These are phyloP conservation scores for Yamadazyma dushanensis DNA, from an alignment of 1,139 yeast genomes.

Conservation along the genomic window DNA sequence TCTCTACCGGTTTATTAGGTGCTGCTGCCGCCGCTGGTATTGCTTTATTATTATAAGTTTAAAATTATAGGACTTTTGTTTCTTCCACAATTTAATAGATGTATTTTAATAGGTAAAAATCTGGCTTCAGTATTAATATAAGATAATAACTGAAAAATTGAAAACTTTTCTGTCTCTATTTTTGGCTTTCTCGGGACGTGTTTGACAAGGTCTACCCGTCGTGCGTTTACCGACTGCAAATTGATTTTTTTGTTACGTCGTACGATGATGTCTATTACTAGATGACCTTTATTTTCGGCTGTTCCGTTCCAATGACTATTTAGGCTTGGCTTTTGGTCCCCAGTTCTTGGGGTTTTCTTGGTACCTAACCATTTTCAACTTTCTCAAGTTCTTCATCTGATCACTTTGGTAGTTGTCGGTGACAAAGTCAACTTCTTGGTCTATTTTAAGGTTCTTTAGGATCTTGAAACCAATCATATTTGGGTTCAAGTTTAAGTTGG, in stretches of 20 bases:
- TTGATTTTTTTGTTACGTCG: neutral
- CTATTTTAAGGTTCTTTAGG: constrained; percentile 38
- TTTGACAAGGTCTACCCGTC: neutral
- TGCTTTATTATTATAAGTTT: constrained; percentile 42
- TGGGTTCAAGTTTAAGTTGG: constrained; percentile 37
- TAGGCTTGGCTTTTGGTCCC: constrained; percentile 91
- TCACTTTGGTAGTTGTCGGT: constrained; percentile 55
- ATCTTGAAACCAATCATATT: constrained; percentile 64
- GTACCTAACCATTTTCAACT: constrained; percentile 76
- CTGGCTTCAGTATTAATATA: constrained; percentile 5
- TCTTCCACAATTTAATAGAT: constrained; percentile 11
- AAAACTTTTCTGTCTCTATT: neutral
- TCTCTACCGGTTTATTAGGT: constrained; percentile 36
- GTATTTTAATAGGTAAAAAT: constrained; percentile 9
- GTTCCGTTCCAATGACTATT: neutral
- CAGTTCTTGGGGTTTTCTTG: constrained; percentile 94
- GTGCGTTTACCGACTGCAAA: neutral
- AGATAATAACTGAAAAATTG: constrained; percentile 3
- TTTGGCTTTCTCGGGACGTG: neutral
- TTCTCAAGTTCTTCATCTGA: constrained; percentile 59
- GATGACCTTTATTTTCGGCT: neutral
- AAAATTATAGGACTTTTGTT: constrained; percentile 10
- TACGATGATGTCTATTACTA: neutral
- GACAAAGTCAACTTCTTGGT: constrained; percentile 45
- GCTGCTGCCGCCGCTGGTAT: constrained; percentile 49